These are phyloP conservation scores for Apophysomyces elegans DNA, from an alignment of 371 early-diverging fungal species.

Conservation along the genomic window DNA sequence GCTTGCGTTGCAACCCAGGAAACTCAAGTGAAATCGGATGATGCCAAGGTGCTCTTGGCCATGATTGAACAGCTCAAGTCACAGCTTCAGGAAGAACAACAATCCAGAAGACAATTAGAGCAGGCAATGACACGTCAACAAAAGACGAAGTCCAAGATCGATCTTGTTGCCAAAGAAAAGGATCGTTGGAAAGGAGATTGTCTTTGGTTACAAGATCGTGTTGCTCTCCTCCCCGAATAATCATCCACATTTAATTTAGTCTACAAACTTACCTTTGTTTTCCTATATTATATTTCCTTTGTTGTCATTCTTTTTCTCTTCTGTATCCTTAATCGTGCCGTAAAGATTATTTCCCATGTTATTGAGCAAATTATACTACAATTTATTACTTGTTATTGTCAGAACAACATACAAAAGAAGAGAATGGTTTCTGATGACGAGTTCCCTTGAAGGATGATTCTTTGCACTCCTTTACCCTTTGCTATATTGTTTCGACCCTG, in stretches of 20 bases:
- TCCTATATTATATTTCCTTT: not conserved
- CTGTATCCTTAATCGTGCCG: slow-evolving; percentile 7
- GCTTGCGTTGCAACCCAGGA: not conserved
- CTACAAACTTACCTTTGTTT: not conserved
- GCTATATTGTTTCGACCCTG: too few relatives aligned
- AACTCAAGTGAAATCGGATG: not conserved
- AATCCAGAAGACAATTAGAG: slow-evolving; percentile 41
- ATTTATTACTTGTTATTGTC: too few relatives aligned
- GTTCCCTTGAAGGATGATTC: too few relatives aligned
- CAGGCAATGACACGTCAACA: slow-evolving; percentile 23
- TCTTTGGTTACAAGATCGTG: slow-evolving; percentile 39
- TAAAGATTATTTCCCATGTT: too few relatives aligned
- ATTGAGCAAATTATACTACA: too few relatives aligned
- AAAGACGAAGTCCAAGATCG: slow-evolving; percentile 7
- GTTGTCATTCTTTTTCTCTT: not conserved
- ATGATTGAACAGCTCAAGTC: slow-evolving; percentile 39
- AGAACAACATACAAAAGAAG: too few relatives aligned
- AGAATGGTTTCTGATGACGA: too few relatives aligned
- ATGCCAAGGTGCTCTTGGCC: slow-evolving; percentile 19
- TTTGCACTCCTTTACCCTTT: too few relatives aligned
- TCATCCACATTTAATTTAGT: not conserved
- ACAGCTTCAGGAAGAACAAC: slow-evolving; percentile 55
- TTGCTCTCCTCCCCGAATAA: slow-evolving; percentile 37
- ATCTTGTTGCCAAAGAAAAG: slow-evolving; percentile 37
- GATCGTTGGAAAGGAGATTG: slow-evolving; percentile 42